Conservation (phyloP, 306 rosid species). For the Pyrus pyrifolia region DNA sequence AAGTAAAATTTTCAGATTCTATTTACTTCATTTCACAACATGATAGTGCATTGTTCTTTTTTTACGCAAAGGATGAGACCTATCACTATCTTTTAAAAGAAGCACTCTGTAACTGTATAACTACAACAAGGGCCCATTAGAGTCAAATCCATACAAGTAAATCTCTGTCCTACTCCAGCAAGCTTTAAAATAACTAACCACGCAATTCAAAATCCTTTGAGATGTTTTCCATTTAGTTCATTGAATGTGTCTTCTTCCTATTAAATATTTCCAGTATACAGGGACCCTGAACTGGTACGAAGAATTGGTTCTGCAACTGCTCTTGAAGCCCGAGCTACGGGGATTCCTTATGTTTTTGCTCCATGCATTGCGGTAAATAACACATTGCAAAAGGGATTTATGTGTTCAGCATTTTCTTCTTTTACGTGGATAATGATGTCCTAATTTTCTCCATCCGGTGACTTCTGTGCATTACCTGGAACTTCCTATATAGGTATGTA, state of each 20-base stretch:
- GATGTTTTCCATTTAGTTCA: neutral
- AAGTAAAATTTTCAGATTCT: conserved; percentile 27
- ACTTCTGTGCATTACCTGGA: conserved; percentile 19
- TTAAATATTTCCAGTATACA: conserved; percentile 24
- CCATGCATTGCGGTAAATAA: conserved; percentile 88
- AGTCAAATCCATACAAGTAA: neutral
- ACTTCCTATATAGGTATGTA: conserved; percentile 60
- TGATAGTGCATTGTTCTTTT: neutral
- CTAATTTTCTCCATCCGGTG: neutral
- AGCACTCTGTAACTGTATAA: neutral
- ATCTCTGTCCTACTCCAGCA: neutral
- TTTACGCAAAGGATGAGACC: neutral
- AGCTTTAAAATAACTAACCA: neutral
- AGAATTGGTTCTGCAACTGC: conserved; percentile 94
- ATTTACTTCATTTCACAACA: neutral
- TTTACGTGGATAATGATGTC: neutral
- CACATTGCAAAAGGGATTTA: conserved; percentile 1
- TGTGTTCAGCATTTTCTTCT: neutral
- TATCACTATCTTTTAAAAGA: neutral
- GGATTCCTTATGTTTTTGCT: conserved; percentile 86
- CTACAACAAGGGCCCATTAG: neutral
- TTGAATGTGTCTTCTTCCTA: conserved; percentile 8
- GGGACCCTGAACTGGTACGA: conserved; percentile 61
- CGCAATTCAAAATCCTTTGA: neutral
- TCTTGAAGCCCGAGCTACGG: conserved; percentile 89